Percentiles rank a stretch among this genome's conserved stretches.
Conservation (phyloP, 2,329 filamentous ascomycete genomes). For the Verticillium nonalfalfae region DNA sequence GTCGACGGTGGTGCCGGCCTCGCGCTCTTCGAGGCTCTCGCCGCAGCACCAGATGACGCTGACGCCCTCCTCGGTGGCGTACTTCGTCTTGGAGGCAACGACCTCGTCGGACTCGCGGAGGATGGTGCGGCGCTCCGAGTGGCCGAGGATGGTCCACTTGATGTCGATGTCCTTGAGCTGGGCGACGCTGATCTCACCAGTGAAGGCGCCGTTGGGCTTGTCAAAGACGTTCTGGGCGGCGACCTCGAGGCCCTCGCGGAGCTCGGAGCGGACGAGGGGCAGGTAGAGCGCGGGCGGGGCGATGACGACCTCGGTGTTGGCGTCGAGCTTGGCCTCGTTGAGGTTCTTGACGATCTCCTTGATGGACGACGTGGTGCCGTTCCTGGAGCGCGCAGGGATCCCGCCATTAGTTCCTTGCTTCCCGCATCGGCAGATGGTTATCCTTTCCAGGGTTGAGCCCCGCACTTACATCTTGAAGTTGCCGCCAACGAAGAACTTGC, state of each 20-base stretch:
- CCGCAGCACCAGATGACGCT: constrained; percentile 95
- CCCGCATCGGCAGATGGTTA: background rate
- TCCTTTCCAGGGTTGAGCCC: background rate
- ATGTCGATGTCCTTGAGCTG: constrained; percentile 88
- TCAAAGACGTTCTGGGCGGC: constrained; percentile 96
- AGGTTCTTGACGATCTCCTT: constrained; percentile 85
- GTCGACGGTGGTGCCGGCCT: constrained; percentile 76
- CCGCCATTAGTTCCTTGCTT: background rate
- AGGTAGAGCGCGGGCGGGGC: constrained; percentile 89
- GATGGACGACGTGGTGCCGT: constrained; percentile 85
- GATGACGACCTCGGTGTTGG: constrained; percentile 84
- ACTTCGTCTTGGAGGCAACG: constrained; percentile 91
- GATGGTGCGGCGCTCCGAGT: constrained; percentile 91
- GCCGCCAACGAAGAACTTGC: constrained; percentile 94
- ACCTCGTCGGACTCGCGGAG: constrained; percentile 80
- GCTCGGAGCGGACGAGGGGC: constrained; percentile 72
- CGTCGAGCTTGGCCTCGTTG: constrained; percentile 76
- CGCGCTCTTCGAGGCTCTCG: constrained; percentile 89
- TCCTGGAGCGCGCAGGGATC: constrained; percentile 50
- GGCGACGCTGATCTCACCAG: constrained; percentile 87
- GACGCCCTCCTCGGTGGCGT: constrained; percentile 78
- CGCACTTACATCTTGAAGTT: constrained; percentile 95
- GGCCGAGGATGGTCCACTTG: constrained; percentile 86
- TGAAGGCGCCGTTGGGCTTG: constrained; percentile 95
- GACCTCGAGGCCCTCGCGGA: constrained; percentile 72